Evolutionary conservation across 345 rosid genomes (phyloP).

Genomic region (Linum usitatissimum): DNA sequence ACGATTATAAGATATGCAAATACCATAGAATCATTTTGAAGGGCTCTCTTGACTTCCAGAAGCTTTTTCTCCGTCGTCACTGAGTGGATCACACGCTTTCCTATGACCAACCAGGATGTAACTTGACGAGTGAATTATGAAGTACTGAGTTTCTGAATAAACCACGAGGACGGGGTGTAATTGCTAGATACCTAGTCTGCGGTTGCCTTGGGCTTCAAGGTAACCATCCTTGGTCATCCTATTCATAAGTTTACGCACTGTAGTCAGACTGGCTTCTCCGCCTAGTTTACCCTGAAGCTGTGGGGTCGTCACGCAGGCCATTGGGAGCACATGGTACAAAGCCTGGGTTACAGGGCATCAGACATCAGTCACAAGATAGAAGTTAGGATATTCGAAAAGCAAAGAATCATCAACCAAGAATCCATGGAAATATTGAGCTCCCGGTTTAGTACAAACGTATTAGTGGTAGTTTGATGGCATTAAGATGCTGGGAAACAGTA

Average conservation of each 20-base stretch:
- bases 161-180: background rate
- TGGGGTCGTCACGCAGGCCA: conserved; percentile 55
- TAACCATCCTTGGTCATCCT: conserved; percentile 74
- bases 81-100: conserved; percentile 81
- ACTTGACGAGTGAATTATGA: background rate
- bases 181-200: conserved; percentile 58
- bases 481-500: background rate
- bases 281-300: conserved; percentile 72
- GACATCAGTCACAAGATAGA: background rate
- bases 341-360: conserved; percentile 34
- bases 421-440: background rate
- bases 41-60: conserved; percentile 55
- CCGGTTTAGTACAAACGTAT: too few species aligned
- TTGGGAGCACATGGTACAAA: conserved; percentile 65
- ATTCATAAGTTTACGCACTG: conserved; percentile 56
- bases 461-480: too few species aligned
- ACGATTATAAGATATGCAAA: background rate
- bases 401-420: background rate
- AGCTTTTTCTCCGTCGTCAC: conserved; percentile 53
- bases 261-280: conserved; percentile 56
- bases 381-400: conserved; percentile 8
- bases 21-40: conserved; percentile 52
- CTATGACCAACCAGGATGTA: conserved; percentile 22
- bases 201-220: conserved; percentile 59
- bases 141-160: background rate